Percentiles rank a stretch among this genome's conserved stretches.
Conservation (phyloP, 495 filamentous ascomycete genomes). For the Aeminium ludgeri region DNA sequence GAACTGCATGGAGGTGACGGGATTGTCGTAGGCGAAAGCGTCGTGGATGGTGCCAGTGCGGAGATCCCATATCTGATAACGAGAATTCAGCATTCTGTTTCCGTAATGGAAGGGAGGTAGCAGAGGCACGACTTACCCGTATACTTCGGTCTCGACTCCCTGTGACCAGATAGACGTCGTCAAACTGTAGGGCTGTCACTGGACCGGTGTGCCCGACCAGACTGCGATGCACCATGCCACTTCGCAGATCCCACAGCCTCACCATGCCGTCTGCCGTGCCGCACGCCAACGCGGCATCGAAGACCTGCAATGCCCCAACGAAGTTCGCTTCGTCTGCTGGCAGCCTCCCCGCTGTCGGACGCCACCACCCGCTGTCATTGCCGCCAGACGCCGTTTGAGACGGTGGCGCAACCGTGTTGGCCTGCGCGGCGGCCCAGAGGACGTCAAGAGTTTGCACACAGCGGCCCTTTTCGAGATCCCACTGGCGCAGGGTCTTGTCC, state of each 20-base stretch:
- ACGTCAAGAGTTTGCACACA: slow-evolving; percentile 97
- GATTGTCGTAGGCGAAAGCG: slow-evolving; percentile 86
- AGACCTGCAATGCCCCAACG: slow-evolving; percentile 87
- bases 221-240: slow-evolving; percentile 89
- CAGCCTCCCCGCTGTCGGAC: slow-evolving; percentile 40
- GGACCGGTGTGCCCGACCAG: slow-evolving; percentile 93
- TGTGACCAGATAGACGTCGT: slow-evolving; percentile 87
- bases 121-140: slow-evolving; percentile 44
- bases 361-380: slow-evolving; percentile 29
- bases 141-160: slow-evolving; percentile 89
- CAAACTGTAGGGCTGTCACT: slow-evolving; percentile 89
- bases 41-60: slow-evolving; percentile 91
- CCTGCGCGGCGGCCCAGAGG: slow-evolving; percentile 95
- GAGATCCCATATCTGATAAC: slow-evolving; percentile 84
- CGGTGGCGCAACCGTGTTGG: slow-evolving; percentile 39
- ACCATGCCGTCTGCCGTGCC: slow-evolving; percentile 98
- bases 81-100: slow-evolving; percentile 11
- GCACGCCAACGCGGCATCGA: slow-evolving; percentile 93
- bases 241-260: slow-evolving; percentile 87
- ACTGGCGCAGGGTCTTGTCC: slow-evolving; percentile 93
- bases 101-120: neutral
- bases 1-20: slow-evolving; percentile 96
- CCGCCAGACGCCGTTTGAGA: neutral
- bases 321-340: slow-evolving; percentile 69
- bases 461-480: slow-evolving; percentile 88